These are phyloP conservation scores for Xerophyta viscosa DNA, from an alignment of 106 monocot species.

Conservation along the genomic window DNA sequence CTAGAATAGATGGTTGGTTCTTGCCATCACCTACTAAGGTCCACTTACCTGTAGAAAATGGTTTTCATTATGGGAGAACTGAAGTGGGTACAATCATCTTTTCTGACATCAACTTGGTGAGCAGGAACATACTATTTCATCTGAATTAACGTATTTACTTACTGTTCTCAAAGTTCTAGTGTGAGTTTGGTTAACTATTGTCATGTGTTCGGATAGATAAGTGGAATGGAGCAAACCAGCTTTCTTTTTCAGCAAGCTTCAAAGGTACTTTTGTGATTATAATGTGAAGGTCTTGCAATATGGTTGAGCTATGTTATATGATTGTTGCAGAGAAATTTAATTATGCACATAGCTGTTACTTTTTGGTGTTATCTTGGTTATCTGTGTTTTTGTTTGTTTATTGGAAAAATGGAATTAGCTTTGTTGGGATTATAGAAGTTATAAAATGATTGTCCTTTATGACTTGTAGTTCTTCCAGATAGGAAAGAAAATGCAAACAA, in stretches of 20 bases:
- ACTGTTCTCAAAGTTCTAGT: too few species aligned
- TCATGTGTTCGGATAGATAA: conserved; percentile 46
- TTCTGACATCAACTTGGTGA: conserved; percentile 92
- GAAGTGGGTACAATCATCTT: conserved; percentile 62
- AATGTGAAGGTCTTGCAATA: not conserved
- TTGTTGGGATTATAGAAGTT: too few species aligned
- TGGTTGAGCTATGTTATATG: too few species aligned
- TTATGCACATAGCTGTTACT: too few species aligned
- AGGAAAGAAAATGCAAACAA: too few species aligned
- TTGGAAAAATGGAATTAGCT: too few species aligned
- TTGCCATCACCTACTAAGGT: conserved; percentile 33
- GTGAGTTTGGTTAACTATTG: not conserved
- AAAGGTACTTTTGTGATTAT: conserved; percentile 33
- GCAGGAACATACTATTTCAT: not conserved
- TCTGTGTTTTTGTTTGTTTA: too few species aligned
- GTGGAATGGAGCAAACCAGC: conserved; percentile 98
- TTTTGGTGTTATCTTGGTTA: too few species aligned
- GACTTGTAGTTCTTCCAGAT: too few species aligned
- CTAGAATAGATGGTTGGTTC: conserved; percentile 96
- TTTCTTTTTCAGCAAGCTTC: conserved; percentile 98
- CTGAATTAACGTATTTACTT: too few species aligned
- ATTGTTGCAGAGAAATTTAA: too few species aligned
- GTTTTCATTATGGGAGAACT: conserved; percentile 44
- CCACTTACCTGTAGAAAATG: conserved; percentile 20
- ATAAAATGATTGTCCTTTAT: too few species aligned